Percentiles rank a stretch among this genome's conserved stretches.
Evolutionary conservation across 2,329 filamentous ascomycete genomes (phyloP).

Genomic region (Penicillium digitatum): DNA sequence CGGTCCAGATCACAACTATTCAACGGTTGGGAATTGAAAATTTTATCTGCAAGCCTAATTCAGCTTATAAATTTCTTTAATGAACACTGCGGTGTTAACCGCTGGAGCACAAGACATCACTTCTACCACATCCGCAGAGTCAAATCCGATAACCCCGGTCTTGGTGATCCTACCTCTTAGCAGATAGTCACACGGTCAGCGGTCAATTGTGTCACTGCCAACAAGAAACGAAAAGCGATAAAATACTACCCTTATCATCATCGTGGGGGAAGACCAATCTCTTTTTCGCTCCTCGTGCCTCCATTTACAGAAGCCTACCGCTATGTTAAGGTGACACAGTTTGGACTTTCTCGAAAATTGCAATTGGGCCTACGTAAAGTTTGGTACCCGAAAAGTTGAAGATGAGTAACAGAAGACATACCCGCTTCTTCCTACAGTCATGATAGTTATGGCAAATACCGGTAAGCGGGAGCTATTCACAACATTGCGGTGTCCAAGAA

Average conservation of each 20-base stretch:
- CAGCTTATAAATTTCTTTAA: not conserved
- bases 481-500: slow-evolving; percentile 7
- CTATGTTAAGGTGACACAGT: slow-evolving; percentile 2
- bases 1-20: slow-evolving; percentile 4
- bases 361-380: slow-evolving; percentile 14
- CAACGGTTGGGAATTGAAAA: not conserved
- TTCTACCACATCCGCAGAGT: not conserved
- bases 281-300: slow-evolving; percentile 1
- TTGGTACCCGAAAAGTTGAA: slow-evolving; percentile 2
- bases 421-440: slow-evolving; percentile 14
- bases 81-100: slow-evolving; percentile 3
- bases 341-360: slow-evolving; percentile 21
- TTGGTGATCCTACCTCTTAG: slow-evolving; percentile 8
- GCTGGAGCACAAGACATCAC: slow-evolving; percentile 1
- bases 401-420: slow-evolving; percentile 18
- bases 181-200: slow-evolving; percentile 16
- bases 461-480: slow-evolving; percentile 6
- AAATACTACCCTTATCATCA: slow-evolving; percentile 10
- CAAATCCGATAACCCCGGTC: slow-evolving; percentile 3
- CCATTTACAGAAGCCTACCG: not conserved
- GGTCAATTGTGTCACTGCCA: slow-evolving; percentile 6
- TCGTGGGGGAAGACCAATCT: not conserved
- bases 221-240: not conserved
- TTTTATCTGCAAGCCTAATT: not conserved
- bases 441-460: slow-evolving; percentile 1